Percentiles rank a stretch among this genome's conserved stretches.
phyloP scores from a whole-genome alignment of 1,139 yeast genomes.

The Yamadazyma atlantica region DNA sequence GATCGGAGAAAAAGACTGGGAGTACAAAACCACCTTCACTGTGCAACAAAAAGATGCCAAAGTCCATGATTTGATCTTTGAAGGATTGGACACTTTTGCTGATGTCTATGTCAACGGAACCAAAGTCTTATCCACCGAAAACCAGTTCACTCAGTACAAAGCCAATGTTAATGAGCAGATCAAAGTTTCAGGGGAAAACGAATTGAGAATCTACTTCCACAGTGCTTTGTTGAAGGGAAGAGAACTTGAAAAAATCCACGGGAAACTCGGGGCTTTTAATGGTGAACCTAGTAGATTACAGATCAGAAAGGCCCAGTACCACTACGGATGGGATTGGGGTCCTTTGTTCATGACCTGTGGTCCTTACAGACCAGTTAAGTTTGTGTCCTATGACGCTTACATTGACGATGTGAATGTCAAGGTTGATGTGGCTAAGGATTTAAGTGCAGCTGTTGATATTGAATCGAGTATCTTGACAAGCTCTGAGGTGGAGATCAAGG shows the following conservation, averaged over 20 bases:
- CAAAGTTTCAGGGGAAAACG: constrained; percentile 10
- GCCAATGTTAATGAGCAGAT: constrained; percentile 10
- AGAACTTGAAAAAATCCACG: constrained; percentile 18
- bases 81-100: constrained; percentile 45
- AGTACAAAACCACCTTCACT: constrained; percentile 21
- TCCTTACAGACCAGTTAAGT: constrained; percentile 37
- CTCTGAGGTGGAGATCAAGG: not conserved
- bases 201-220: constrained; percentile 17
- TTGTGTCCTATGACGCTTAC: constrained; percentile 21
- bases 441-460: constrained; percentile 10
- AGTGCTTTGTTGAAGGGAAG: constrained; percentile 19
- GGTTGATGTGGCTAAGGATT: constrained; percentile 16
- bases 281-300: constrained; percentile 41
- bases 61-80: constrained; percentile 27
- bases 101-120: constrained; percentile 31
- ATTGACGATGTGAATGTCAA: constrained; percentile 20
- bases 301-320: constrained; percentile 51
- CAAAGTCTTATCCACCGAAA: constrained; percentile 27
- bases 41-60: constrained; percentile 4
- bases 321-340: constrained; percentile 17
- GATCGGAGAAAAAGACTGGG: constrained; percentile 44
- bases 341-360: constrained; percentile 47
- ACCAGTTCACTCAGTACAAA: constrained; percentile 32
- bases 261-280: constrained; percentile 25
- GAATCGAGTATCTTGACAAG: constrained; percentile 2